Conservation (phyloP, 2,329 filamentous ascomycete genomes). For the Blumeriella jaapii region DNA sequence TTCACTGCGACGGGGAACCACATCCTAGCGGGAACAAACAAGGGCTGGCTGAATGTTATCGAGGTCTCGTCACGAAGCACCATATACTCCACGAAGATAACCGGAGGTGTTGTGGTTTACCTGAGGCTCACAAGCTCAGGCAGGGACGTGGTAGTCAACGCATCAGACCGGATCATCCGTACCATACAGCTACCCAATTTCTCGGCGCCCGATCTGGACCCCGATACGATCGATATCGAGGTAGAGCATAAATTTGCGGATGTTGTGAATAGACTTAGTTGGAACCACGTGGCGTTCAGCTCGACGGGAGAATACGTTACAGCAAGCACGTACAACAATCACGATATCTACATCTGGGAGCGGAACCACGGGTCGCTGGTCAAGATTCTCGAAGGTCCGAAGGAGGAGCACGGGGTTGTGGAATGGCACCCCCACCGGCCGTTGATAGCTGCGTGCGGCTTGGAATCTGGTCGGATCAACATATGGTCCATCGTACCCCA, state of each 20-base stretch:
- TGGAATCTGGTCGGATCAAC: constrained; percentile 88
- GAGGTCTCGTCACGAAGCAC: constrained; percentile 69
- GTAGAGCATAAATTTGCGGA: constrained; percentile 98
- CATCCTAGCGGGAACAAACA: constrained; percentile 85
- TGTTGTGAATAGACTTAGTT: constrained; percentile 84
- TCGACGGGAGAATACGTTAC: constrained; percentile 91
- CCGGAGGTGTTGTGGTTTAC: constrained; percentile 77
- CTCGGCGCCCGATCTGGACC: constrained; percentile 55
- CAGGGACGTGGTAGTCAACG: constrained; percentile 80
- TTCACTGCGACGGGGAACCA: constrained; percentile 80
- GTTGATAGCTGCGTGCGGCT: constrained; percentile 78
- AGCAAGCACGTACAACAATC: constrained; percentile 95
- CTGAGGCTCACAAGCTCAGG: constrained; percentile 77
- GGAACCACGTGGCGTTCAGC: constrained; percentile 96
- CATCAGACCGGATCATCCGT: constrained; percentile 87
- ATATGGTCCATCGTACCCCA: constrained; percentile 93
- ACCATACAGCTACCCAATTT: constrained; percentile 83
- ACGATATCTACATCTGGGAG: constrained; percentile 98
- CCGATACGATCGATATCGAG: constrained; percentile 77
- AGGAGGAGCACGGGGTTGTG: constrained; percentile 90
- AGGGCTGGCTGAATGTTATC: constrained; percentile 93
- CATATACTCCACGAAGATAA: constrained; percentile 82
- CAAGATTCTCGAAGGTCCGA: constrained; percentile 92
- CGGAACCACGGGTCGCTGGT: constrained; percentile 85
- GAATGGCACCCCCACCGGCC: constrained; percentile 93